Percentiles rank a stretch among this genome's conserved stretches.
Conservation (phyloP, 2,329 filamentous ascomycete species). For the Colletotrichum sansevieriae region DNA sequence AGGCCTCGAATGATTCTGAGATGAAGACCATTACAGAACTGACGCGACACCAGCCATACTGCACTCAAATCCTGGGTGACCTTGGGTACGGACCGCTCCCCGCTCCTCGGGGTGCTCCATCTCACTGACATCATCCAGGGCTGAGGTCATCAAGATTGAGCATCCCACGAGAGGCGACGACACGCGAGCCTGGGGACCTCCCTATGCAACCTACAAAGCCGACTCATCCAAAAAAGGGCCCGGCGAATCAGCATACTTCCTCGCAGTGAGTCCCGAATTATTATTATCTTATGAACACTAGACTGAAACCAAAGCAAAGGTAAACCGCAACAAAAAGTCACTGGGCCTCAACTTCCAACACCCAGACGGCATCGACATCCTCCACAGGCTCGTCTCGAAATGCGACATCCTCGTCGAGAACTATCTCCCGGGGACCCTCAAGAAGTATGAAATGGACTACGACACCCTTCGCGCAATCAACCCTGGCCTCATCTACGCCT, state of each 20-base stretch:
- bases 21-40: neutral
- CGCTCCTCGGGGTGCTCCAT: constrained; percentile 22
- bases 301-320: constrained; percentile 63
- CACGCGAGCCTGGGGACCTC: constrained; percentile 95
- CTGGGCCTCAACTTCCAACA: constrained; percentile 92
- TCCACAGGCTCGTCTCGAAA: constrained; percentile 85
- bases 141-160: constrained; percentile 97
- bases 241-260: constrained; percentile 95
- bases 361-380: constrained; percentile 83
- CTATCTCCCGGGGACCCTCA: constrained; percentile 89
- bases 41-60: constrained; percentile 80
- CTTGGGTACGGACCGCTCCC: constrained; percentile 76
- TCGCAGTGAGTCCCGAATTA: constrained; percentile 72
- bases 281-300: neutral
- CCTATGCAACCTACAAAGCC: constrained; percentile 83
- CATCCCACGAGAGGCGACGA: constrained; percentile 93
- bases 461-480: constrained; percentile 84
- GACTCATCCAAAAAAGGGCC: constrained; percentile 73
- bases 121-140: constrained; percentile 60
- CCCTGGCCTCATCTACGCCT: constrained; percentile 89
- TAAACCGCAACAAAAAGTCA: constrained; percentile 98
- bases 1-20: constrained; percentile 48
- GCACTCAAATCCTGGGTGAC: constrained; percentile 95
- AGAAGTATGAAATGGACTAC: constrained; percentile 94
- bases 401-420: constrained; percentile 97